Evolutionary conservation across 257 asterid genomes (phyloP).

Genomic region (Solanum stenotomum): DNA sequence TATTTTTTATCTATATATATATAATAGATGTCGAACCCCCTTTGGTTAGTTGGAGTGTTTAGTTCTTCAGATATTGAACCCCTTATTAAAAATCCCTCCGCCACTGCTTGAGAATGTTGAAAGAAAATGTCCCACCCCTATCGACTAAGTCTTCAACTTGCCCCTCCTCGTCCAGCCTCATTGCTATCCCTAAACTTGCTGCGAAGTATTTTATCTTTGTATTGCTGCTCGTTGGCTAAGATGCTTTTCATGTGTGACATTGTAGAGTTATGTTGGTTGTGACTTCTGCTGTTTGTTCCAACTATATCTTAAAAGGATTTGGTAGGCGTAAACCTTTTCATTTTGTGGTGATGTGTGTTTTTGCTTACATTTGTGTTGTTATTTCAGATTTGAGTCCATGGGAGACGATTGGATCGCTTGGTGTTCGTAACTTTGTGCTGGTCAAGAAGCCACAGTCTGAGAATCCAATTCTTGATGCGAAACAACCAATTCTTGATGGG

Average conservation of each 20-base stretch:
- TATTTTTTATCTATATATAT: too few species aligned
- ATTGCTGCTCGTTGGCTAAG: neutral
- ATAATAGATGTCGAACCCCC: too few species aligned
- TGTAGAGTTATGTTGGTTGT: neutral
- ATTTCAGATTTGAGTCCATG: conserved; percentile 66
- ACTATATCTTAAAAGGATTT: neutral
- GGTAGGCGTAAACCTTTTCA: neutral
- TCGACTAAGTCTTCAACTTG: neutral
- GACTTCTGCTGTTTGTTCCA: neutral
- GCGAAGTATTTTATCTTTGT: neutral
- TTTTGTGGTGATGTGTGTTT: neutral
- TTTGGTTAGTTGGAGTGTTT: too few species aligned
- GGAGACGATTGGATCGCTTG: conserved; percentile 80
- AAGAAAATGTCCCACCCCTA: neutral
- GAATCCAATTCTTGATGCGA: neutral
- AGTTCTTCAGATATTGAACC: too few species aligned
- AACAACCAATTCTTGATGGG: conserved; percentile 9
- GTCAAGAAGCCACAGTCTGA: conserved; percentile 71
- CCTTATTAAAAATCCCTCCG: too few species aligned
- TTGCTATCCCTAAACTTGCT: neutral
- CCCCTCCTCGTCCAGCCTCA: neutral
- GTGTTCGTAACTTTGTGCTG: conserved; percentile 76
- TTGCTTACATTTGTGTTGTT: neutral
- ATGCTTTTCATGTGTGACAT: neutral
- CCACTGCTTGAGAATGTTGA: neutral